A percentile compares a stretch with the other conserved stretches of the same genome.
Evolutionary conservation across 2,329 filamentous ascomycete genomes (phyloP).

Genomic region (Colletotrichum chlorophyti): DNA sequence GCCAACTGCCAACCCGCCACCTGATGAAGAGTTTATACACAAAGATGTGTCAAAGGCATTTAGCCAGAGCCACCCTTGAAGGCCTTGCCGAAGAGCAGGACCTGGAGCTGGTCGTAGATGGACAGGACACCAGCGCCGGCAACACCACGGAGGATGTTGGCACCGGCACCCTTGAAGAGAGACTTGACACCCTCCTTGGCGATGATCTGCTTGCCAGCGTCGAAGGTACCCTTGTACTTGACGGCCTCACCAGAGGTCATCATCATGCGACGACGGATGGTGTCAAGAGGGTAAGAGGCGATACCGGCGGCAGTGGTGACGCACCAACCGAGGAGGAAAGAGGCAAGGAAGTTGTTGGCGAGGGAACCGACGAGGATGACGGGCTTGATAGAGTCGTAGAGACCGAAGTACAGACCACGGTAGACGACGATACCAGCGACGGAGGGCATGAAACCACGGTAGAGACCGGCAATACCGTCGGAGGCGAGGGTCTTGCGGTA

Average conservation of each 20-base stretch:
- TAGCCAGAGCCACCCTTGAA: conserved; percentile 76
- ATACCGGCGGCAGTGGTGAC: conserved; percentile 99
- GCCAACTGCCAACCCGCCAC: conserved; percentile 38
- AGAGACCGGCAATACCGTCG: conserved; percentile 99
- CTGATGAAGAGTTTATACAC: conserved; percentile 49
- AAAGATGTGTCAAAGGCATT: conserved; percentile 44
- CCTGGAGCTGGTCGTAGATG: conserved; percentile 99
- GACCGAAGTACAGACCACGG: conserved; percentile 99
- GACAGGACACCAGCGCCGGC: conserved; percentile 99
- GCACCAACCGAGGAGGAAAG: conserved; percentile 97
- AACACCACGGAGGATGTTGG: conserved; percentile 99
- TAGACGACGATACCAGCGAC: conserved; percentile 99
- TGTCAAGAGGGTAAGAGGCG: conserved; percentile 99
- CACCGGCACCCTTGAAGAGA: conserved; percentile 99
- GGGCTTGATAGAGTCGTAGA: conserved; percentile 99
- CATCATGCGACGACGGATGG: conserved; percentile 99
- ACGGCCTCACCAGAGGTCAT: conserved; percentile 98
- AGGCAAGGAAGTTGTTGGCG: conserved; percentile 99
- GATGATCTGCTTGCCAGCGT: conserved; percentile 95
- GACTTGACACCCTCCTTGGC: conserved; percentile 98
- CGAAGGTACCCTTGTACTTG: conserved; percentile 98
- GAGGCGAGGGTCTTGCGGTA: conserved; percentile 99
- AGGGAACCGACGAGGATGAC: conserved; percentile 90
- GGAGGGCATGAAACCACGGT: conserved; percentile 99
- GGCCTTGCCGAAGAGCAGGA: conserved; percentile 99